Conservation (phyloP, 768 basidiomycete genomes). For the Psilocybe cyanescens region DNA sequence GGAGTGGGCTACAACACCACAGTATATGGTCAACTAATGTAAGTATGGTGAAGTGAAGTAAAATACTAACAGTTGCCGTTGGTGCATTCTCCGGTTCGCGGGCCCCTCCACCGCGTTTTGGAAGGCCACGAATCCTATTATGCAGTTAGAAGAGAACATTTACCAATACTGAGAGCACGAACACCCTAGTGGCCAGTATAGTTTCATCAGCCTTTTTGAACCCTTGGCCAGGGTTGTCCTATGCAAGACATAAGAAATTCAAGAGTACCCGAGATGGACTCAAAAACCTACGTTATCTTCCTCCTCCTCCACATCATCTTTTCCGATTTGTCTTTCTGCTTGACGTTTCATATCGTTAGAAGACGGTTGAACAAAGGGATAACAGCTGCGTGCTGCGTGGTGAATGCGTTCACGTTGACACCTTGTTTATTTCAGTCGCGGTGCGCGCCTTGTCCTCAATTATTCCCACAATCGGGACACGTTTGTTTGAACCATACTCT, state of each 20-base stretch:
- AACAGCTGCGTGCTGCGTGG: background rate
- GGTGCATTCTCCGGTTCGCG: slow-evolving; percentile 2
- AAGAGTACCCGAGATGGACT: background rate
- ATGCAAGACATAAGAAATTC: background rate
- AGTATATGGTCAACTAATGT: no score
- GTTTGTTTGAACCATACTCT: no score
- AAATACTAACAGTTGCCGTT: slow-evolving; percentile 14
- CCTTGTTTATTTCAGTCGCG: background rate
- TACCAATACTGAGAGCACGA: slow-evolving; percentile 1
- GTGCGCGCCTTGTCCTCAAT: background rate
- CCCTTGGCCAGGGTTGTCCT: slow-evolving; percentile 33
- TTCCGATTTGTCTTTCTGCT: slow-evolving; percentile 73
- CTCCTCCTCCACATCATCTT: slow-evolving; percentile 48
- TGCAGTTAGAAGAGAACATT: slow-evolving; percentile 11
- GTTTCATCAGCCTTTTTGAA: slow-evolving; percentile 56
- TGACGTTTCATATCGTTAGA: slow-evolving; percentile 62
- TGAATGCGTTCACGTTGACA: background rate
- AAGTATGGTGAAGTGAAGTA: background rate
- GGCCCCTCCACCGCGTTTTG: slow-evolving; percentile 45
- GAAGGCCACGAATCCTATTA: slow-evolving; percentile 66
- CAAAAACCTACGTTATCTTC: slow-evolving; percentile 30
- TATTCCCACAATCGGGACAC: background rate
- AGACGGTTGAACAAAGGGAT: background rate
- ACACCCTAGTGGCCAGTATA: slow-evolving; percentile 61
- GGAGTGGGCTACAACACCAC: background rate